A percentile compares a stretch with the other conserved stretches of the same genome.
These are phyloP conservation scores for Nyctanthes arbortristis DNA, from an alignment of 257 asterid species.

Conservation along the genomic window DNA sequence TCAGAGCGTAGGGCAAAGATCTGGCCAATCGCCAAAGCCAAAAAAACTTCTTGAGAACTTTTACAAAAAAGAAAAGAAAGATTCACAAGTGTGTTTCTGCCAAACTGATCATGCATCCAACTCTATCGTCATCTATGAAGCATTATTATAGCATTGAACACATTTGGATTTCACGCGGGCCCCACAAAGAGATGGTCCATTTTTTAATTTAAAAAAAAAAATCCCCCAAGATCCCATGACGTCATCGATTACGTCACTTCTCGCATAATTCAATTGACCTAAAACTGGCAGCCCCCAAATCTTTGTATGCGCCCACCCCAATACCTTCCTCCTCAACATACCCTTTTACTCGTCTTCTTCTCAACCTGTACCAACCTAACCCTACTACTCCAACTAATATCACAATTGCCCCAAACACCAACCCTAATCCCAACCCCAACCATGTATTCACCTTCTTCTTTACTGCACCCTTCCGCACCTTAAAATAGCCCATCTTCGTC, in stretches of 20 bases:
- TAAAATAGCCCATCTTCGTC: conserved; percentile 70
- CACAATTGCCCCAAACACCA: conserved; percentile 57
- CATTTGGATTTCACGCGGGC: no score
- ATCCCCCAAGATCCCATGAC: no score
- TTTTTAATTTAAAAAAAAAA: no score
- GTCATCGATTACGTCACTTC: conserved; percentile 72
- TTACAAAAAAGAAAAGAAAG: no score
- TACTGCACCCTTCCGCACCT: conserved; percentile 61
- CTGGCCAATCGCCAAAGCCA: no score
- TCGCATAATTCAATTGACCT: conserved; percentile 82
- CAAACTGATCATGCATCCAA: no score
- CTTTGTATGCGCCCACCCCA: conserved; percentile 82
- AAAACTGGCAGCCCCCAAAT: conserved; percentile 82
- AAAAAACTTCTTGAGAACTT: no score
- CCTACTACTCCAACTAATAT: conserved; percentile 51
- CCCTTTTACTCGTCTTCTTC: conserved; percentile 55
- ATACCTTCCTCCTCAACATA: conserved; percentile 53
- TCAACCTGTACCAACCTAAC: conserved; percentile 45
- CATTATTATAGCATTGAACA: no score
- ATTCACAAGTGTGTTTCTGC: no score
- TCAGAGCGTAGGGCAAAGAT: no score
- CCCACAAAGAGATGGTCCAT: conserved; percentile 29
- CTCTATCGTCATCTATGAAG: no score
- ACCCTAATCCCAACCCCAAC: conserved; percentile 53
- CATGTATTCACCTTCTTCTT: conserved; percentile 42